Evolutionary conservation across 805 yeast species (phyloP).

Genomic region (Pichia deserticola): DNA sequence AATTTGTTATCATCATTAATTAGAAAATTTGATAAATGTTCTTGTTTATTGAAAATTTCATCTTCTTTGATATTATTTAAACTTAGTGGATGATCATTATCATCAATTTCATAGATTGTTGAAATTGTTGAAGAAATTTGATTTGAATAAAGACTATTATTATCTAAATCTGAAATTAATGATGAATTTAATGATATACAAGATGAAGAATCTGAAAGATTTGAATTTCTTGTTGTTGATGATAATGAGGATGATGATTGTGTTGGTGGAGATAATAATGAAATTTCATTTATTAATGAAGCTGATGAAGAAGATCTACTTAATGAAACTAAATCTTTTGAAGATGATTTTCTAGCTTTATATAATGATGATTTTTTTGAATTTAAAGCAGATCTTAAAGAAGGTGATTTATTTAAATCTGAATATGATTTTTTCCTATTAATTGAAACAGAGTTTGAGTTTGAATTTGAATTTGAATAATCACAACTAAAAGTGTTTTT

Average conservation of each 20-base stretch:
- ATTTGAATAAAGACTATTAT: background rate
- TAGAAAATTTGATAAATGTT: too few species aligned
- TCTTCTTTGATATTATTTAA: background rate
- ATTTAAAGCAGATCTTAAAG: background rate
- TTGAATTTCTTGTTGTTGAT: background rate
- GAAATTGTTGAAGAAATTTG: background rate
- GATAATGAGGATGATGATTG: background rate
- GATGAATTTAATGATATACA: background rate
- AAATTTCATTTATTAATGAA: background rate
- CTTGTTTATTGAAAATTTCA: background rate
- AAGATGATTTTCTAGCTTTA: background rate
- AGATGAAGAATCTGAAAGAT: background rate
- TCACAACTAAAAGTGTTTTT: background rate
- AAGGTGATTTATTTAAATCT: background rate
- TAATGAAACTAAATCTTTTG: background rate
- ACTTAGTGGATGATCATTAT: background rate
- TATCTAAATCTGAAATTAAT: background rate
- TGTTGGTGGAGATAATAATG: background rate
- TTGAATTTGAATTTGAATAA: background rate
- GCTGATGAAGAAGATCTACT: background rate
- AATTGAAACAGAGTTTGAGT: background rate
- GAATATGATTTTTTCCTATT: too few species aligned
- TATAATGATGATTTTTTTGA: background rate
- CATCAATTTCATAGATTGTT: background rate
- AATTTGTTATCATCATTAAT: background rate